phyloP scores from a whole-genome alignment of 108 stramenopile species.

The Nannochloropsis salina region DNA sequence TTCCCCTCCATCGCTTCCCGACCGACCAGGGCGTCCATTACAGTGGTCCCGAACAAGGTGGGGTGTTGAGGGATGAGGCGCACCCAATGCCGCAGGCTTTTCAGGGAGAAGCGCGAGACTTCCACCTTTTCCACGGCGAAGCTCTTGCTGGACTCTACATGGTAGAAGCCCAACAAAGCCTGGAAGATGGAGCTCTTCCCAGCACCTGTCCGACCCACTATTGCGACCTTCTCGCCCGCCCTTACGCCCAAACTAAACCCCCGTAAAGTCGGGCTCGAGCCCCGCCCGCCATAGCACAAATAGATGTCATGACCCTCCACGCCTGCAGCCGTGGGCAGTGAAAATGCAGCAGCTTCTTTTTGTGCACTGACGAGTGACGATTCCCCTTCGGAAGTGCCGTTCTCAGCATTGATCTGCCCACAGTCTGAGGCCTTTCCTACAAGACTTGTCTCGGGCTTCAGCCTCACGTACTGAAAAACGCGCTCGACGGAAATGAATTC shows the following conservation, averaged over 20 bases:
- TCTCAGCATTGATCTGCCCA: not conserved
- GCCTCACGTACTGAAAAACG: not conserved
- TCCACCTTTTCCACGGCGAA: not conserved
- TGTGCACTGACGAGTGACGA: not conserved
- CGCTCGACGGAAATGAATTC: constrained; percentile 17
- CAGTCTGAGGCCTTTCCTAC: not conserved
- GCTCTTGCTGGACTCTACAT: not conserved
- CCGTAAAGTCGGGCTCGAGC: not conserved
- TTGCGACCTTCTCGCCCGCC: not conserved
- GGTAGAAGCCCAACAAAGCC: constrained; percentile 10
- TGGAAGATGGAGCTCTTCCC: constrained; percentile 20
- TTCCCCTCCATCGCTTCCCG: not conserved
- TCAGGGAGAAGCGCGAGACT: not conserved
- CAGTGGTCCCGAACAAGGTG: not conserved
- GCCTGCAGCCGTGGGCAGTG: not conserved
- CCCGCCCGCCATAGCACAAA: not conserved
- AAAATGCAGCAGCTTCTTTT: not conserved
- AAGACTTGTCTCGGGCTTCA: not conserved
- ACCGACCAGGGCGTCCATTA: not conserved
- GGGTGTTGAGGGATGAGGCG: not conserved
- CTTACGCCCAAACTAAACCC: not conserved
- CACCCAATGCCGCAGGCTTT: not conserved
- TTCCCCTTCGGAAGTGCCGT: not conserved
- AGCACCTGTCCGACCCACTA: constrained; percentile 7
- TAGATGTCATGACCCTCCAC: not conserved